Base-by-base conservation (phyloP, 2,329 filamentous ascomycete species). In the Alternaria ventricosa region DNA sequence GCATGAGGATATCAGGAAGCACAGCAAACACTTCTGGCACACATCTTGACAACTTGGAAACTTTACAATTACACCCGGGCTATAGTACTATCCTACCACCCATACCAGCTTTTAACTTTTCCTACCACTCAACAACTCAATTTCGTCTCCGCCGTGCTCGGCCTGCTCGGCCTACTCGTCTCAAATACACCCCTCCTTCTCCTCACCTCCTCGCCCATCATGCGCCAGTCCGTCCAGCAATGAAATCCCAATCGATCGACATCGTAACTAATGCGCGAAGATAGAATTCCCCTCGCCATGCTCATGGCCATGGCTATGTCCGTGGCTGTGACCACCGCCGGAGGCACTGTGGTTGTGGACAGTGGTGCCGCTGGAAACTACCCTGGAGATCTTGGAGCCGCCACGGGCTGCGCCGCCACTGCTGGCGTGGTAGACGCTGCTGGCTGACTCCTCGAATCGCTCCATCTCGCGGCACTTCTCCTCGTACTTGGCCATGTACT, bases 381-480 rank as follows among this genome's bases (percentile, higher is more conserved):
- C 66, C 25, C 69, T 56, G 13, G 69, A 61, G 4, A 36, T 47
- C 4, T 15, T 56, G 4, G 33, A 61, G 13, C 64, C 66, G 0
- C 54, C 59, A 23, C 65, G 58, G 22, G 62, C 43, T n/a, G 20
- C 51, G 11, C 43, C 53, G 5, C 33, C 49, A 18, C 47, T 59
- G 20, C 57, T 55, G 1, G 67, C 55, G 9, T 68, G 69, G 12
- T 67, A 73, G 7, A 70, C 61, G 15, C 59, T 66, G 15, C 65
- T 58, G 1, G 67, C 67, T 5, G 45, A 65, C 27, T 73, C 71
- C 44, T 71, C 68, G 15, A 68, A 73, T 1, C 68, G 45, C 57
- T 73, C 69, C 64, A 73, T 65, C 36, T 73, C 71, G 2, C 71
- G 59, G 30, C 71, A 72, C 61, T 73, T 73, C 62, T 73, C 70